Conservation (phyloP, 768 basidiomycete species). For the Boletus speciosus region DNA sequence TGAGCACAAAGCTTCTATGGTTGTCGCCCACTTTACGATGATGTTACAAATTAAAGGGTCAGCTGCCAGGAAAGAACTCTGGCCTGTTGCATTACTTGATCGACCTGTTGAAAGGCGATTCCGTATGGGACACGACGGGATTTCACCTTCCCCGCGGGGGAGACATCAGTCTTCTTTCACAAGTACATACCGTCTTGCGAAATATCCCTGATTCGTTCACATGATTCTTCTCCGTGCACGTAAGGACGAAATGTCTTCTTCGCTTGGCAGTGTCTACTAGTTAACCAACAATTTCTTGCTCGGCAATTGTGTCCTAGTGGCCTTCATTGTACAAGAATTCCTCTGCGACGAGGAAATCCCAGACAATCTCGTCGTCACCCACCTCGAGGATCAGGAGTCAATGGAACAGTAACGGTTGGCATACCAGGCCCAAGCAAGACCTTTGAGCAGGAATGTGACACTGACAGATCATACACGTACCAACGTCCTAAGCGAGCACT, state of each 20-base stretch:
- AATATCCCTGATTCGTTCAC: conserved; percentile 24
- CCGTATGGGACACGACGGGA: conserved; percentile 28
- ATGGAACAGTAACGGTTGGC: conserved; percentile 16
- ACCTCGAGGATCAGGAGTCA: conserved; percentile 29
- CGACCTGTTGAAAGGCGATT: conserved; percentile 1
- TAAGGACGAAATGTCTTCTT: conserved; percentile 24
- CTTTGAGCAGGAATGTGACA: neutral
- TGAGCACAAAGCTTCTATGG: neutral
- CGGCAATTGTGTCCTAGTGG: conserved; percentile 28
- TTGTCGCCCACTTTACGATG: too few relatives aligned
- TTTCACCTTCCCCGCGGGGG: conserved; percentile 10
- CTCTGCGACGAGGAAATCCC: conserved; percentile 34
- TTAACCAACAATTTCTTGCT: conserved; percentile 35
- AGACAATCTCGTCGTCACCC: conserved; percentile 32
- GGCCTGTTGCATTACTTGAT: neutral
- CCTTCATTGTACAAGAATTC: conserved; percentile 33
- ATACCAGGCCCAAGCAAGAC: neutral
- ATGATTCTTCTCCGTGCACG: conserved; percentile 36
- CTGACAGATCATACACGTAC: conserved; percentile 17
- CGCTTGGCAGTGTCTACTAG: conserved; percentile 29
- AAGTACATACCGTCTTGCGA: conserved; percentile 24
- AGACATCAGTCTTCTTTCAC: neutral
- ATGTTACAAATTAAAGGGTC: too few relatives aligned
- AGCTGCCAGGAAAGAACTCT: neutral
- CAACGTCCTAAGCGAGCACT: conserved; percentile 3